These are phyloP conservation scores for Paecilomyces niveus DNA, from an alignment of 2,329 filamentous ascomycete species.

Conservation along the genomic window DNA sequence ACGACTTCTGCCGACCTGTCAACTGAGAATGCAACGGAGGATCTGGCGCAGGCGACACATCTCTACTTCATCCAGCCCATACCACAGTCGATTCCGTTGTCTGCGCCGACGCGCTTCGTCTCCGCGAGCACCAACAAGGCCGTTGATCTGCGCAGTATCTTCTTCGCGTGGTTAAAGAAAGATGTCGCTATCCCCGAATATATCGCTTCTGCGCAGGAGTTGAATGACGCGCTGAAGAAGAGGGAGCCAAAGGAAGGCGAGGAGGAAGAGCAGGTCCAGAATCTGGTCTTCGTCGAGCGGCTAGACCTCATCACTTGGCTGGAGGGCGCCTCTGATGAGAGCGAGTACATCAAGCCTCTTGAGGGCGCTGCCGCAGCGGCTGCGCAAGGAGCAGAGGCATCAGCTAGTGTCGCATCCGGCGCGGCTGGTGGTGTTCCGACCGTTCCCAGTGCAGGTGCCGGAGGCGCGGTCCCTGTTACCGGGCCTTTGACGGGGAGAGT, in stretches of 20 bases:
- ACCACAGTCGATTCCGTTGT: constrained; percentile 60
- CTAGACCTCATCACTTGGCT: constrained; percentile 91
- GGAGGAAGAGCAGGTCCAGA: constrained; percentile 62
- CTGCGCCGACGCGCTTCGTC: constrained; percentile 74
- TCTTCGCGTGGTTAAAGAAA: constrained; percentile 92
- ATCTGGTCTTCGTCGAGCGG: constrained; percentile 84
- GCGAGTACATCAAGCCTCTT: constrained; percentile 83
- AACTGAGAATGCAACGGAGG: constrained; percentile 52
- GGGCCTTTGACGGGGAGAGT: constrained; percentile 36
- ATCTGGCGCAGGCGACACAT: constrained; percentile 69
- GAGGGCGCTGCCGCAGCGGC: constrained; percentile 50
- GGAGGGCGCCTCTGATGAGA: constrained; percentile 80
- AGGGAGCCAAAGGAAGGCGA: constrained; percentile 22
- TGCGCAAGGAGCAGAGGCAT: constrained; percentile 37
- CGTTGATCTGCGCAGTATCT: constrained; percentile 87
- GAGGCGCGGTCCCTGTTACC: constrained; percentile 18
- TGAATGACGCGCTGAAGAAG: constrained; percentile 66
- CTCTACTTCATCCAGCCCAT: constrained; percentile 62
- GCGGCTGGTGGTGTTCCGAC: constrained; percentile 36
- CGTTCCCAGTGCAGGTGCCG: constrained; percentile 30
- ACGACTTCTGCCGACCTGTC: constrained; percentile 61
- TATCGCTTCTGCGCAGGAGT: constrained; percentile 70
- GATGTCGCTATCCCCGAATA: constrained; percentile 87
- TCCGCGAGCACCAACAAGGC: constrained; percentile 60
- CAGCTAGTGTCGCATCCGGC: constrained; percentile 46